These are phyloP conservation scores for Suhomyces atakaporum DNA, from an alignment of 1,139 yeast genomes.

Conservation along the genomic window DNA sequence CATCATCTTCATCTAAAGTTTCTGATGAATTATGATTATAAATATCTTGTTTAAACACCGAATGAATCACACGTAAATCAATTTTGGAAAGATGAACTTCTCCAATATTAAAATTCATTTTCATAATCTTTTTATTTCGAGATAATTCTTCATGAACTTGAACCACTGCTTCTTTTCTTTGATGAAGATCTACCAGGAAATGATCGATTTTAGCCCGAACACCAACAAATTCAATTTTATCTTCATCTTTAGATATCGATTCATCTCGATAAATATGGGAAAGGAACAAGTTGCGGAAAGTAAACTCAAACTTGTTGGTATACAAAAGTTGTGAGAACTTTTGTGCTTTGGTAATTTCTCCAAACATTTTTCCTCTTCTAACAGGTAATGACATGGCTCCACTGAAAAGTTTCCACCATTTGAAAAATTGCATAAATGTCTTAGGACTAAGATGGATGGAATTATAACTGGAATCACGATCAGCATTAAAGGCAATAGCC, in stretches of 20 bases:
- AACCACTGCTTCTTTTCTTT: conserved; percentile 40
- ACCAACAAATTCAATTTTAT: conserved; percentile 41
- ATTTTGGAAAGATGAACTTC: conserved; percentile 44
- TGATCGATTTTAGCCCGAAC: conserved; percentile 42
- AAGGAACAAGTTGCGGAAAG: conserved; percentile 40
- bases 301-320: conserved; percentile 44
- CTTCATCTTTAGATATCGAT: conserved; percentile 17
- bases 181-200: conserved; percentile 47
- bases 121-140: conserved; percentile 34
- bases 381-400: conserved; percentile 47
- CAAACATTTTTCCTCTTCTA: conserved; percentile 42
- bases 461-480: conserved; percentile 40
- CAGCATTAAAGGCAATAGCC: conserved; percentile 69
- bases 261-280: conserved; percentile 41
- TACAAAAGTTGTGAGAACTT: conserved; percentile 48
- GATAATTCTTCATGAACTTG: conserved; percentile 35
- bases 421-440: conserved; percentile 41
- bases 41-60: conserved; percentile 33
- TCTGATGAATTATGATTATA: conserved; percentile 17
- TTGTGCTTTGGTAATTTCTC: conserved; percentile 34
- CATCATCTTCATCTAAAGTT: conserved; percentile 11
- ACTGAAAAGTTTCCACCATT: conserved; percentile 49
- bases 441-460: conserved; percentile 46
- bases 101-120: conserved; percentile 48
- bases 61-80: conserved; percentile 41